Evolutionary conservation across 208 protist genomes (phyloP), one percentile per base, ranked within the genome.

Genomic region (Trypanosoma mega): DNA sequence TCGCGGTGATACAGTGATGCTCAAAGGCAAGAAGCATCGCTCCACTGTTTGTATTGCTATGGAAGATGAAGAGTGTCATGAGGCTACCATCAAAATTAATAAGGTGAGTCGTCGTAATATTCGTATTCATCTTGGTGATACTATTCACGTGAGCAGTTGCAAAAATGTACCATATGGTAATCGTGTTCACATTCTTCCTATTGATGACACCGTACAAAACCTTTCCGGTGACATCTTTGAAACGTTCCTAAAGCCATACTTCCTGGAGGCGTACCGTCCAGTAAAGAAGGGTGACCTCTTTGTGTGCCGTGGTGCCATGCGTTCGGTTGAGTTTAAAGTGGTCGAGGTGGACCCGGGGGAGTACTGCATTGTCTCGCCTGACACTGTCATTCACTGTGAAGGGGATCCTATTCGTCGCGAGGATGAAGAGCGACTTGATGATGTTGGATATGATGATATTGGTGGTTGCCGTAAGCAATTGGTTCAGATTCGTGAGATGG

Each of bases 261-360:
- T 99, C 77, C 67, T 99, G 26, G 98, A 99, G 75, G 88, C 97
- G 9, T 99, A 99, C 81, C 95, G 99, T 37, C 99, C 99, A 16
- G 95, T 99, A 18, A 92, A 98, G 64, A 99, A 99, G 82, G 97
- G 97, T 16, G 98, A 99, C 78, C 82, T 92, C 43, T 99, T 99
- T 80, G 77, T 98, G 23, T 93, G 93, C 43, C 91, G 95, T 47
- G 98, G 94, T 50, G 97, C 93, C 34, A 99, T 99, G 97, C 82
- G 97, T 30, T 87, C 97, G 8, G 98, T 99, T 34, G 99, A 99
- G 82, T 99, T 99, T 84, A 99, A 99, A 83, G 97, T 99, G n/a
- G 97, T 99, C 3, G 98, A 99, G 62, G 96, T 96, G 27, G 99
- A 99, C 65, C 98, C 99, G 14, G 87, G 81, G 1, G 93, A 97